Conservation (phyloP, 257 asterid species). For the Solanum arcanum region DNA sequence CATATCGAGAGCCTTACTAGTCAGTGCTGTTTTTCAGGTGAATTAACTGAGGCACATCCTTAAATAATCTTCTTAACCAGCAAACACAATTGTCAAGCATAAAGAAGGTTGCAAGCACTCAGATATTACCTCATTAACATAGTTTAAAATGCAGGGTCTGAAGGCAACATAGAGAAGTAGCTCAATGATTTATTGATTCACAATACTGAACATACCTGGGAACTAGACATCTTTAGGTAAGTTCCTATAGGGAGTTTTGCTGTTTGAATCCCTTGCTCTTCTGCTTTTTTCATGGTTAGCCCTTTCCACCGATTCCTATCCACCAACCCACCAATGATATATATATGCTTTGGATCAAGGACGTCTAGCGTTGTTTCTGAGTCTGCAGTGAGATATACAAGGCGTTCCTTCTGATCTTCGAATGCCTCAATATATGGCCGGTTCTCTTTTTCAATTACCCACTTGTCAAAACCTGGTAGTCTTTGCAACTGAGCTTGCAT, state of each 20-base stretch:
- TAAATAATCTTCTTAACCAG: neutral
- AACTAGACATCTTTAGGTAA: slow-evolving; percentile 87
- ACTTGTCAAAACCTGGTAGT: slow-evolving; percentile 81
- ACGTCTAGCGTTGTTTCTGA: slow-evolving; percentile 63
- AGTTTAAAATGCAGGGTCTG: neutral
- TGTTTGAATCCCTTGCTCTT: slow-evolving; percentile 81
- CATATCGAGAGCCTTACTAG: neutral
- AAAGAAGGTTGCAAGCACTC: neutral
- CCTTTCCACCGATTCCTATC: slow-evolving; percentile 98
- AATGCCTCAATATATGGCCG: slow-evolving; percentile 61
- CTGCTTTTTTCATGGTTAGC: slow-evolving; percentile 78
- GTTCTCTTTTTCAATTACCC: slow-evolving; percentile 78
- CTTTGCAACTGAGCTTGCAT: slow-evolving; percentile 60
- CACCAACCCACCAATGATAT: slow-evolving; percentile 93
- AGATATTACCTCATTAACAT: neutral
- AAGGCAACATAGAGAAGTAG: neutral
- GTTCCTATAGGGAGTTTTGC: slow-evolving; percentile 90
- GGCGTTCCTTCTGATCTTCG: slow-evolving; percentile 51
- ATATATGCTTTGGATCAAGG: slow-evolving; percentile 69
- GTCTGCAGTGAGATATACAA: slow-evolving; percentile 94
- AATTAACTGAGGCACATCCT: neutral
- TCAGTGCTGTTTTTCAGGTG: neutral
- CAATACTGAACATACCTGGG: slow-evolving; percentile 48
- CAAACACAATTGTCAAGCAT: neutral
- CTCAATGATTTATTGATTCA: neutral